Evolutionary conservation across 2,329 filamentous ascomycete species (phyloP).

Genomic region (Beauveria sp.): DNA sequence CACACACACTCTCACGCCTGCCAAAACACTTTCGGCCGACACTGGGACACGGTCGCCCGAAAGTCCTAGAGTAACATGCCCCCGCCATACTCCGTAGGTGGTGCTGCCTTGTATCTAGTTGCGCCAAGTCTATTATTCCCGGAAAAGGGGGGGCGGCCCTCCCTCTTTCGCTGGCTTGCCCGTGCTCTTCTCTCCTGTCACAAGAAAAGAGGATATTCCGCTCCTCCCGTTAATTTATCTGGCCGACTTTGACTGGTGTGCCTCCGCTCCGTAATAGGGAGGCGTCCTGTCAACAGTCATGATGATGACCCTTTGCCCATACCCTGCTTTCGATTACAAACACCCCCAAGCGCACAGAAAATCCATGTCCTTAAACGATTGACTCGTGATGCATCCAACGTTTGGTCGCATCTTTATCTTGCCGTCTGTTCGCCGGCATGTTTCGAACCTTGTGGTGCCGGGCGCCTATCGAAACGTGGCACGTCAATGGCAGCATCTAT

Average conservation of each 20-base stretch:
- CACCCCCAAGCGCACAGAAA: neutral
- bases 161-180: neutral
- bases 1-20: neutral
- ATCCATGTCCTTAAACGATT: no score
- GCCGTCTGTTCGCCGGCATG: neutral
- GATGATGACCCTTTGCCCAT: neutral
- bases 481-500: neutral
- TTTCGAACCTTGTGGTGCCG: neutral
- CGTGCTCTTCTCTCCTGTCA: neutral
- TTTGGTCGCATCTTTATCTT: neutral
- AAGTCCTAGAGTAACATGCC: neutral
- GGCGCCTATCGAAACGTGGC: neutral
- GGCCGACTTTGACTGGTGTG: neutral
- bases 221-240: constrained; percentile 1
- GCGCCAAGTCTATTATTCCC: constrained; percentile 8
- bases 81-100: neutral
- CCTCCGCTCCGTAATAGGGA: neutral
- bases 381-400: neutral
- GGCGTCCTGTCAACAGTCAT: neutral
- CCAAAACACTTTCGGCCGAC: neutral
- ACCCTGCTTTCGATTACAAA: neutral
- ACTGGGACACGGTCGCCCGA: neutral
- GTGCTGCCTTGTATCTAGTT: neutral
- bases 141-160: neutral
- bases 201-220: neutral